Evolutionary conservation across 805 yeast genomes (phyloP).

Genomic region (Wickerhamiella slavikovae): DNA sequence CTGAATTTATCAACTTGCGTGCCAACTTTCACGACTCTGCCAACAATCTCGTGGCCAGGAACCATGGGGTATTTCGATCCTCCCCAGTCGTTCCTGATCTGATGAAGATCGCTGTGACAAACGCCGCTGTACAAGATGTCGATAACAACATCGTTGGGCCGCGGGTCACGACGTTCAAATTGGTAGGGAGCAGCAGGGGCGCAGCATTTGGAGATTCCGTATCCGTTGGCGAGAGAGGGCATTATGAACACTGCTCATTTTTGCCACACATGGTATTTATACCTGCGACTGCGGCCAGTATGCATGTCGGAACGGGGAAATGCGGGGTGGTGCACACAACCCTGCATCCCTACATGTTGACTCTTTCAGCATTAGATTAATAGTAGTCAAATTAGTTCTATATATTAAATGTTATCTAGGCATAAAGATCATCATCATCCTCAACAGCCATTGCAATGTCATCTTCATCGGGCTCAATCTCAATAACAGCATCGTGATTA

Average conservation of each 20-base stretch:
- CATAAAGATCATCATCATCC: conserved; percentile 11
- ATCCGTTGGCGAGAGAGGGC: conserved; percentile 2
- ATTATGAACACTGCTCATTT: neutral
- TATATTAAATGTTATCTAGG: too few relatives aligned
- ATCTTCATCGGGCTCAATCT: conserved; percentile 26
- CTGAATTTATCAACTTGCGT: conserved; percentile 45
- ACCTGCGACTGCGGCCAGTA: too few relatives aligned
- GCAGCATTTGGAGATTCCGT: neutral
- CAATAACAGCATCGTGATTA: conserved; percentile 58
- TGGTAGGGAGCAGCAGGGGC: neutral
- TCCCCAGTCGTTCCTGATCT: conserved; percentile 92
- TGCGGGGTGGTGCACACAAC: too few relatives aligned
- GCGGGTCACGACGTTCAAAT: conserved; percentile 35
- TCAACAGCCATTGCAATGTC: conserved; percentile 16
- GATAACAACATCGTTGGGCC: conserved; percentile 55
- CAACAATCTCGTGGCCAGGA: conserved; percentile 86
- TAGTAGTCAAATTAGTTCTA: too few relatives aligned
- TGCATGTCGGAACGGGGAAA: too few relatives aligned
- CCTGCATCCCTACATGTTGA: too few relatives aligned
- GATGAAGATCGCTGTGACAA: conserved; percentile 87
- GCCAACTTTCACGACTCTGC: conserved; percentile 64
- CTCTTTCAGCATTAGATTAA: too few relatives aligned
- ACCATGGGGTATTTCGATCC: conserved; percentile 54
- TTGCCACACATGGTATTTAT: too few relatives aligned
- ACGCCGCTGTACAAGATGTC: conserved; percentile 79